Percentiles rank a stretch among this genome's conserved stretches.
Conservation (phyloP, 2,329 filamentous ascomycete genomes). For the Ceratocystis alfenasii region DNA sequence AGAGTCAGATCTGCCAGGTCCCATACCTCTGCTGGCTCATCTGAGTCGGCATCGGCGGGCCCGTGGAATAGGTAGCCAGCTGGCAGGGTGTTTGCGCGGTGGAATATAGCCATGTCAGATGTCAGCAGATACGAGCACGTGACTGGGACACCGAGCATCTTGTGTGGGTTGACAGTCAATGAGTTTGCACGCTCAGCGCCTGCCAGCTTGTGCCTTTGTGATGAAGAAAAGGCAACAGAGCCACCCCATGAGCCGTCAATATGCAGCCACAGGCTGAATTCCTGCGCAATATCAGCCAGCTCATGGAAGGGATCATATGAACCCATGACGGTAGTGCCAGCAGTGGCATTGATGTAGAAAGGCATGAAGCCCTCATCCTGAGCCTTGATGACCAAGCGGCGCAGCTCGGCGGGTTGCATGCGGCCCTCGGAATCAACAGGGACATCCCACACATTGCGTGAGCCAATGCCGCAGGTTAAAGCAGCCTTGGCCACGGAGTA, state of each 20-base stretch:
- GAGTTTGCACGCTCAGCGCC: constrained; percentile 67
- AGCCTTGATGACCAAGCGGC: constrained; percentile 48
- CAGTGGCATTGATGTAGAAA: constrained; percentile 90
- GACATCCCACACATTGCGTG: constrained; percentile 58
- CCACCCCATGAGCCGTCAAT: constrained; percentile 90
- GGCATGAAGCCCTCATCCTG: constrained; percentile 61
- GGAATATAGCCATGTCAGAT: constrained; percentile 63
- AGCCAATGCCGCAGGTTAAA: constrained; percentile 78
- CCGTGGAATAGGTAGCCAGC: constrained; percentile 78
- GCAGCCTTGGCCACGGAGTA: constrained; percentile 92
- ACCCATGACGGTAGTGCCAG: constrained; percentile 85
- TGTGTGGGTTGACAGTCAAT: constrained; percentile 85
- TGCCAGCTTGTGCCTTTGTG: constrained; percentile 50
- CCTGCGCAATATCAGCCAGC: constrained; percentile 58
- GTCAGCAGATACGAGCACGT: constrained; percentile 84
- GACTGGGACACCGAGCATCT: constrained; percentile 86
- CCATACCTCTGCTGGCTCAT: constrained; percentile 52
- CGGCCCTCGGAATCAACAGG: constrained; percentile 59
- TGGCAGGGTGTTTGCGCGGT: constrained; percentile 70
- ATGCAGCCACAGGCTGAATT: constrained; percentile 76
- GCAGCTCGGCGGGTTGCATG: constrained; percentile 58
- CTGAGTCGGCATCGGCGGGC: constrained; percentile 27
- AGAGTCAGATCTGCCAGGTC: constrained; percentile 87
- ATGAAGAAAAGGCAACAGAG: constrained; percentile 61
- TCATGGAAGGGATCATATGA: constrained; percentile 70